Base-by-base conservation (phyloP, 2,329 filamentous ascomycete species). In the Penicillium sp. region DNA sequence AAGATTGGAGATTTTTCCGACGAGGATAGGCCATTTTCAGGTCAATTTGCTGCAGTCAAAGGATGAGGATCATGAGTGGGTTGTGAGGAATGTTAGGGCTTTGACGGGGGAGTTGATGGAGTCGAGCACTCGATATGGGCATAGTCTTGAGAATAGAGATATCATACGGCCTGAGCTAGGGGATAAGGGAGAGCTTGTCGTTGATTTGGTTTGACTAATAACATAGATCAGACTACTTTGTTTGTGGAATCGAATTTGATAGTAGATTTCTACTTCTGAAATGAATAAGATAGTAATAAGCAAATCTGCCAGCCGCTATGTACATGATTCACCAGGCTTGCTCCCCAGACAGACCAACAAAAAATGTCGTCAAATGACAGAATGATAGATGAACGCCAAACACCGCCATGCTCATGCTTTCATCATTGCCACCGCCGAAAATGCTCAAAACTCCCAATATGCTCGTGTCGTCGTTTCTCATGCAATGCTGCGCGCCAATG, bases 1-100 rank as follows among this genome's bases (percentile, higher is more conserved):
- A 42, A 63, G 60, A 51, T 58, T 74, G 56, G 70, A 73, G 57
- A 63, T 74, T 11, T 73, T 70, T 42, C 73, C 72, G n/a, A 72
- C 68, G 14, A 58, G 65, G 9, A 68, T 72, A 60, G 61, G 68
- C 21, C 42, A 52, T n/a, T 75, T 73, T 57, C 64, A 66, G 56
- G 70, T 66, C 8, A 63, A 64, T 49, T 55, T 71, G 57, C 57
- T 75, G 26, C 51, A 63, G n/a, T 14, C 2, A 0, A 24, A 21
- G 6, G 70, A 74, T 62, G 20, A 47, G 6, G 72, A 74, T 61
- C 67, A 70, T 65, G 52, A 50, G 5, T 74, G 67, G 67, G 65
- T 72, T 9, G 56, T 60, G 42, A 52, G 61, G 51, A 71, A 61
- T 47, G 63, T 75, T 18, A 55, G 18, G 20, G 51, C 52, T 18